Evolutionary conservation across 148 eudicot species (phyloP).

Genomic region (Linanthus parryae): DNA sequence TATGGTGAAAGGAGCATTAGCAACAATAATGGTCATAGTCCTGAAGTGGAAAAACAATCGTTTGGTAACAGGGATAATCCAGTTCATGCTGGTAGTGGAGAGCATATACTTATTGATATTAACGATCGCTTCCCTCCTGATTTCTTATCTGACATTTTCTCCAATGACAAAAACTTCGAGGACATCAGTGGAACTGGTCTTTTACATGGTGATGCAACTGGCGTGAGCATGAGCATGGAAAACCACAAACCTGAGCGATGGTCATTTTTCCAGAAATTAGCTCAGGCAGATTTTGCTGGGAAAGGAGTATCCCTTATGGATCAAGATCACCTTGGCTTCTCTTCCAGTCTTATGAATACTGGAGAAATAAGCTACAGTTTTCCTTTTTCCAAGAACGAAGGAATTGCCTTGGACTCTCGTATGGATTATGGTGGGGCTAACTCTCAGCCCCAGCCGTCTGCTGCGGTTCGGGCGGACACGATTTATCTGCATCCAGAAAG

Average conservation of each 20-base stretch:
- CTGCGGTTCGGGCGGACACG: slow-evolving; percentile 31
- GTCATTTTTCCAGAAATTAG: slow-evolving; percentile 91
- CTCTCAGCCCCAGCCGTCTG: slow-evolving; percentile 29
- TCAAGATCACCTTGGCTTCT: slow-evolving; percentile 70
- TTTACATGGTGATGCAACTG: slow-evolving; percentile 79
- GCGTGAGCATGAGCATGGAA: slow-evolving; percentile 79
- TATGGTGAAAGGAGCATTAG: slow-evolving; percentile 15
- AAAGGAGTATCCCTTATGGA: slow-evolving; percentile 90
- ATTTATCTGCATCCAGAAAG: slow-evolving; percentile 30
- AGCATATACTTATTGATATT: slow-evolving; percentile 88
- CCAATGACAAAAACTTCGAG: slow-evolving; percentile 63
- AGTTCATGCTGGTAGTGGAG: slow-evolving; percentile 41
- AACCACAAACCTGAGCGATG: slow-evolving; percentile 85
- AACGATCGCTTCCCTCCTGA: slow-evolving; percentile 95
- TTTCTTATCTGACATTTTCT: slow-evolving; percentile 81
- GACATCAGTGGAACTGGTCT: slow-evolving; percentile 43
- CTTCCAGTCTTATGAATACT: slow-evolving; percentile 49
- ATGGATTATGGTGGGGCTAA: slow-evolving; percentile 33
- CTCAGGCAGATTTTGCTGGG: slow-evolving; percentile 57
- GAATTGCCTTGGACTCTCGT: slow-evolving; percentile 36
- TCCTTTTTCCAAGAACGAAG: slow-evolving; percentile 36
- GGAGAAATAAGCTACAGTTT: slow-evolving; percentile 46
- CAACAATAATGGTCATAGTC: slow-evolving; percentile 12
- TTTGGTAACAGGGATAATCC: slow-evolving; percentile 3
- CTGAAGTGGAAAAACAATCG: background rate